Conservation (phyloP, 2,329 filamentous ascomycete species). For the Monilinia polystroma region DNA sequence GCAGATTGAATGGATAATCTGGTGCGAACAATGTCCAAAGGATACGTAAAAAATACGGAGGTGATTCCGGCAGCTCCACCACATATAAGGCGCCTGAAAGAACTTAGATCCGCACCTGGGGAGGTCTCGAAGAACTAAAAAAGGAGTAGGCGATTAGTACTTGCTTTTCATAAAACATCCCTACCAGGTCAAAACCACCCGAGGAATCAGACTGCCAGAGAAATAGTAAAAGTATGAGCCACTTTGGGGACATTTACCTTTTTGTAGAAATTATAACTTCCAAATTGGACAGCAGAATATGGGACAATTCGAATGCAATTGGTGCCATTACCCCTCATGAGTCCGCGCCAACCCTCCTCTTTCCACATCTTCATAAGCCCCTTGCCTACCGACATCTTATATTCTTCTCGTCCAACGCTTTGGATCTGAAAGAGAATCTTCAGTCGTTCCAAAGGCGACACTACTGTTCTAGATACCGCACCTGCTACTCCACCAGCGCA, state of each 20-base stretch:
- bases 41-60: slow-evolving; percentile 92
- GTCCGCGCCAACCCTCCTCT: slow-evolving; percentile 94
- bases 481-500: slow-evolving; percentile 91
- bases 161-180: slow-evolving; percentile 1
- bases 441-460: slow-evolving; percentile 90
- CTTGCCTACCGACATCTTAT: slow-evolving; percentile 87
- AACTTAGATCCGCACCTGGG: slow-evolving; percentile 70
- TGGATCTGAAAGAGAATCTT: slow-evolving; percentile 99
- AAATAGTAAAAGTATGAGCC: background rate
- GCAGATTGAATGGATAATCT: slow-evolving; percentile 94
- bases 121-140: slow-evolving; percentile 69
- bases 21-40: slow-evolving; percentile 95
- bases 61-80: slow-evolving; percentile 92
- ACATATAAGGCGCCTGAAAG: slow-evolving; percentile 77
- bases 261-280: slow-evolving; percentile 97
- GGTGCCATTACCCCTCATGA: slow-evolving; percentile 97
- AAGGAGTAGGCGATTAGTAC: slow-evolving; percentile 8
- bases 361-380: slow-evolving; percentile 92
- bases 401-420: slow-evolving; percentile 84
- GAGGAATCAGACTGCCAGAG: background rate
- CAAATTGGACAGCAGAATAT: slow-evolving; percentile 97
- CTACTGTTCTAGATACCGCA: slow-evolving; percentile 95
- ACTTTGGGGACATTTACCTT: slow-evolving; percentile 56
- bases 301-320: slow-evolving; percentile 98
- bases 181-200: background rate